Conservation (phyloP, 345 rosid species). For the Eucalyptus grandis region DNA sequence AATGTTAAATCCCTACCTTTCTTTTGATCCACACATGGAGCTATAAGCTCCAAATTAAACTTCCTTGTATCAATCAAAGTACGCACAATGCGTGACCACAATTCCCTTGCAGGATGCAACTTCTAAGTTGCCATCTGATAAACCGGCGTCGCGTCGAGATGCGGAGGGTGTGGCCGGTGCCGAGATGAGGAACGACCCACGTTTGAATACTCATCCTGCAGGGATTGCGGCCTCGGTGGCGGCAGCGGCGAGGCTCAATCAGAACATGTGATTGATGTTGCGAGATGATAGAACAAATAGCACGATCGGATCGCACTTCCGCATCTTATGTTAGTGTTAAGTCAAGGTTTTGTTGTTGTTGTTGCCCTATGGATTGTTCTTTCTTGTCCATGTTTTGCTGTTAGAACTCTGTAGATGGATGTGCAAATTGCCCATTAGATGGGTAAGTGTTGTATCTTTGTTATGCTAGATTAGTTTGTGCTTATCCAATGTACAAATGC, state of each 20-base stretch:
- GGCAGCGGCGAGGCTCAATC: conserved; percentile 76
- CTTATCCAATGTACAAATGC: neutral
- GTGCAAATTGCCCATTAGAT: neutral
- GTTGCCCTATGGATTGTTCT: neutral
- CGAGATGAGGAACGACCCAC: conserved; percentile 77
- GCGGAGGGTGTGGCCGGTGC: conserved; percentile 75
- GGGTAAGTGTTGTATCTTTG: neutral
- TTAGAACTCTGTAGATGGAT: neutral
- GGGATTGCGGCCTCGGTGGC: conserved; percentile 76
- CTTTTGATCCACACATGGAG: neutral
- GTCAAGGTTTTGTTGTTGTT: neutral
- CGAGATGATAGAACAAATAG: neutral
- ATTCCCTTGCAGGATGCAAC: conserved; percentile 42
- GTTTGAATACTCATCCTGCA: conserved; percentile 53
- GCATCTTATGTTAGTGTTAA: neutral
- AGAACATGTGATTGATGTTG: neutral
- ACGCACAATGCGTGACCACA: neutral
- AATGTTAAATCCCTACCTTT: neutral
- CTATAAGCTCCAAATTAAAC: neutral
- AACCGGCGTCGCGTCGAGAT: conserved; percentile 50
- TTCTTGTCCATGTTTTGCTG: neutral
- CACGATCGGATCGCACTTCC: neutral
- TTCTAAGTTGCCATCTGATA: conserved; percentile 43
- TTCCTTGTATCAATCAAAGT: neutral
- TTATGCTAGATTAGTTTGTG: neutral